Percentiles rank a stretch among this genome's conserved stretches.
Evolutionary conservation across 2,329 filamentous ascomycete species (phyloP).

Genomic region (Colletotrichum sp.): DNA sequence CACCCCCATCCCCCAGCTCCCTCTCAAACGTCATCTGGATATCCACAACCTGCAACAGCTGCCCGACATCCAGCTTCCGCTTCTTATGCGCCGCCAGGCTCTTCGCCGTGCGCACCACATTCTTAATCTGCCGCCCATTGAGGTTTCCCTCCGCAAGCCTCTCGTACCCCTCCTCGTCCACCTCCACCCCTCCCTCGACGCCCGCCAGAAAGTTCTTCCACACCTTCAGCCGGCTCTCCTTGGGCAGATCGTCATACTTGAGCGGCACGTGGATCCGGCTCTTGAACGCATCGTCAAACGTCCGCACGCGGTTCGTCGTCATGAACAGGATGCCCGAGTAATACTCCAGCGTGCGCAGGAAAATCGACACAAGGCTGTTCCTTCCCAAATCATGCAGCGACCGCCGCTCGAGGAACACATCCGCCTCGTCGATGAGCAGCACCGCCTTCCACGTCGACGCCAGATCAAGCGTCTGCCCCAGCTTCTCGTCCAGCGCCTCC

Average conservation of each 20-base stretch:
- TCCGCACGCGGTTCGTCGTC: conserved; percentile 59
- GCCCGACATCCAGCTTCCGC: conserved; percentile 46
- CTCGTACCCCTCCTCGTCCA: conserved; percentile 58
- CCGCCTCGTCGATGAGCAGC: conserved; percentile 83
- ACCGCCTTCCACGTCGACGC: conserved; percentile 88
- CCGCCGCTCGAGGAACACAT: conserved; percentile 83
- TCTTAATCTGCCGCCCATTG: conserved; percentile 79
- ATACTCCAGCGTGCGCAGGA: conserved; percentile 56
- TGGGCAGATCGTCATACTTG: conserved; percentile 76
- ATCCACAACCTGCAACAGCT: conserved; percentile 81
- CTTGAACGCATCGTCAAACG: conserved; percentile 91
- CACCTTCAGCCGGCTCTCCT: conserved; percentile 64
- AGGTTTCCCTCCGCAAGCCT: conserved; percentile 69
- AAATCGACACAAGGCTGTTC: conserved; percentile 80
- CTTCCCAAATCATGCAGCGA: conserved; percentile 84
- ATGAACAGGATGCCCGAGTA: conserved; percentile 56
- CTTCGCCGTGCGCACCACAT: conserved; percentile 82
- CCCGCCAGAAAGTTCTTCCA: conserved; percentile 13
- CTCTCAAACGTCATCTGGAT: conserved; percentile 83
- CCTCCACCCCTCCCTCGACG: conserved; percentile 5
- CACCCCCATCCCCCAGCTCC: conserved; percentile 56
- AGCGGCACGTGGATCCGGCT: conserved; percentile 86
- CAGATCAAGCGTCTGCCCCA: conserved; percentile 82
- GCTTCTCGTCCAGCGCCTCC: conserved; percentile 66
- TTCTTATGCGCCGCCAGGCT: conserved; percentile 78